Base-by-base conservation (phyloP, 169 alveolate species). In the Plasmodium chabaudi region DNA sequence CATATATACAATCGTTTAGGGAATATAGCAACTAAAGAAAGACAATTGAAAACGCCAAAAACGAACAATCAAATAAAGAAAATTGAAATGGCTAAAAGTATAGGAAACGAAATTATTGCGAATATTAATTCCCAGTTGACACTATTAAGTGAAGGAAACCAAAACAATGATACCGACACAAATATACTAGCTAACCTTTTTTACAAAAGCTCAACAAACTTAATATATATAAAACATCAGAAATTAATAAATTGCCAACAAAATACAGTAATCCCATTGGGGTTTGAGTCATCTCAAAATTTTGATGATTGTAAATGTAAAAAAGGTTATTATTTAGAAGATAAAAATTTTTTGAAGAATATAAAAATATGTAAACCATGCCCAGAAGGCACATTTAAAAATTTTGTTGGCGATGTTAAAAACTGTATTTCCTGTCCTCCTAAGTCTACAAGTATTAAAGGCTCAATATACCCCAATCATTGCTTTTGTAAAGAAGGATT, bases 401-500 rank as follows among this genome's bases (percentile, higher is more conserved):
- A 95, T 17, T 82, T 95, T 19, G 96, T 94, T 47, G 93, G 92
- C 60, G 97, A 95, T 69, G 93, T 93, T n/a, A 88, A 77, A 27
- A 92, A 95, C 67, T 93, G 93, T 55, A 94, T 95, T n/a, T 61
- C 92, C 12, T 95, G 97, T 65, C 94, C 96, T 1, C 93, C 93
- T 55, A 90, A 94, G 23, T 89, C 97, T 10, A 93, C 96, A 1
- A 93, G 96, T 87, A 39, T 92, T 12, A 84, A 87, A 23, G 97
- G 96, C 1, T 94, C 97, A 15, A 82, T 89, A 53, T 79, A 91
- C 27, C 95, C 95, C 56, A 71, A 71, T 9, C 97, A 95, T 61
- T 95, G 97, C 57, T 95, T 91, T 90, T 95, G 97, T 68, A 91
- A 89, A 84, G 87, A 44, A 44, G 95, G 95, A n/a, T 92, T 88